Conservation (phyloP, 1,284 basidiomycete genomes). For the Phellopilus nigrolimitatus region DNA sequence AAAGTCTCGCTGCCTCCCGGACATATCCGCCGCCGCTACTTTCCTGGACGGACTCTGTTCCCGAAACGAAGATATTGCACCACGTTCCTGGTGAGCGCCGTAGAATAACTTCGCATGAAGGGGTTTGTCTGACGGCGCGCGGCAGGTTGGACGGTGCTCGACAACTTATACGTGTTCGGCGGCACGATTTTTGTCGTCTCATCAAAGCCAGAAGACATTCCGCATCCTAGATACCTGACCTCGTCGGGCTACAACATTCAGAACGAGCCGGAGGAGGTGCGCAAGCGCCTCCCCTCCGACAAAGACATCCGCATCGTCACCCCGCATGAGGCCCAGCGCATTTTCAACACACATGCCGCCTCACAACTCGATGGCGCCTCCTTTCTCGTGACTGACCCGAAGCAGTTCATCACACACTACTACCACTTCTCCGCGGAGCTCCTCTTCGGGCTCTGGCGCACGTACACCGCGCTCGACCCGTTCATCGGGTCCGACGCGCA, state of each 20-base stretch:
- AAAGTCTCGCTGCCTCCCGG: background rate
- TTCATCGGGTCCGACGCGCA: conserved; percentile 59
- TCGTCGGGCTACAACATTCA: conserved; percentile 49
- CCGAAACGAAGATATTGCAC: conserved; percentile 18
- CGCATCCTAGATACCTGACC: conserved; percentile 50
- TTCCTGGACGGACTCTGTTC: conserved; percentile 15
- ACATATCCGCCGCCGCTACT: conserved; percentile 14
- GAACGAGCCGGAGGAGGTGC: conserved; percentile 33
- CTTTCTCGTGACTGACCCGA: conserved; percentile 78
- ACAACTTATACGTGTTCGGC: conserved; percentile 71
- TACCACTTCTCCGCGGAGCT: conserved; percentile 87
- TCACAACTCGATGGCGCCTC: conserved; percentile 27
- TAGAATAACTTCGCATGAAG: background rate
- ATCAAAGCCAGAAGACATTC: conserved; percentile 48
- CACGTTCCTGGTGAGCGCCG: conserved; percentile 16
- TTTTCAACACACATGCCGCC: conserved; percentile 57
- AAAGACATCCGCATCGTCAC: conserved; percentile 74
- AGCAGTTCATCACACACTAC: conserved; percentile 79
- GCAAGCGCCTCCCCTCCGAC: conserved; percentile 59
- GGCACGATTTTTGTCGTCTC: conserved; percentile 74
- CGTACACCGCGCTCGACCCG: conserved; percentile 77
- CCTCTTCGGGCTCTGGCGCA: conserved; percentile 84
- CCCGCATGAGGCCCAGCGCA: conserved; percentile 55
- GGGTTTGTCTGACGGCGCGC: background rate
- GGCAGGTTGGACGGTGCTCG: conserved; percentile 70